Evolutionary conservation across 768 basidiomycete species (phyloP).

Genomic region (Strobilomyces dryophilus): DNA sequence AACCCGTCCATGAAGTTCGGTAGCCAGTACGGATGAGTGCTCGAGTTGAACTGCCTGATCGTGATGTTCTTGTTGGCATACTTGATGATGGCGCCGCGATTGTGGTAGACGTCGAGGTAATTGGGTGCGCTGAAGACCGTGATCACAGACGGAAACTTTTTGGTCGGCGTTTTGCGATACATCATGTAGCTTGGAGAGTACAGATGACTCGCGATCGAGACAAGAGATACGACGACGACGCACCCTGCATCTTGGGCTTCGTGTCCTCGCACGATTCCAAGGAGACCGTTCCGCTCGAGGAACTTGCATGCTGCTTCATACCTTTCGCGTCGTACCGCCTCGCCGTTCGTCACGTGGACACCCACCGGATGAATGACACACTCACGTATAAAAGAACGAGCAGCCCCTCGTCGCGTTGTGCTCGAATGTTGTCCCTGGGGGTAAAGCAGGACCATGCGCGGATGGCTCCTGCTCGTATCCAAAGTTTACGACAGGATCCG

Average conservation of each 20-base stretch:
- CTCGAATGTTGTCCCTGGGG: slow-evolving; percentile 57
- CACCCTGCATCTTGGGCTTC: slow-evolving; percentile 98
- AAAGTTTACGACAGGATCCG: slow-evolving; percentile 88
- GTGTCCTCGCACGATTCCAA: slow-evolving; percentile 94
- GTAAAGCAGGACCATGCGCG: slow-evolving; percentile 47
- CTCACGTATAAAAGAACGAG: slow-evolving; percentile 89
- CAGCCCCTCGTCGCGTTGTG: slow-evolving; percentile 90
- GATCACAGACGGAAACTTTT: slow-evolving; percentile 96
- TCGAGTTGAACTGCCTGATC: slow-evolving; percentile 82
- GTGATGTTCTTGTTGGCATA: slow-evolving; percentile 98
- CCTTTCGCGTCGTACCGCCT: slow-evolving; percentile 27
- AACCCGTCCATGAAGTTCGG: slow-evolving; percentile 99
- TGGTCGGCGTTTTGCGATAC: slow-evolving; percentile 92
- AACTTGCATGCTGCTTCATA: slow-evolving; percentile 96
- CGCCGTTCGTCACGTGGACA: slow-evolving; percentile 1
- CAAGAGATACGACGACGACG: slow-evolving; percentile 16
- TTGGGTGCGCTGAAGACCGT: slow-evolving; percentile 98
- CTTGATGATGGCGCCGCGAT: slow-evolving; percentile 95
- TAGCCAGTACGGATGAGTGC: slow-evolving; percentile 88
- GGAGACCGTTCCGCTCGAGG: slow-evolving; percentile 83
- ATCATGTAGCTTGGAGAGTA: slow-evolving; percentile 66
- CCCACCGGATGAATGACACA: slow-evolving; percentile 6
- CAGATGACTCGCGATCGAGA: not conserved
- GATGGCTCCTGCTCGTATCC: slow-evolving; percentile 70
- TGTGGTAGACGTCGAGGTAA: slow-evolving; percentile 96